Evolutionary conservation across 805 yeast genomes (phyloP).

Genomic region (Myxozyma melibiosi): DNA sequence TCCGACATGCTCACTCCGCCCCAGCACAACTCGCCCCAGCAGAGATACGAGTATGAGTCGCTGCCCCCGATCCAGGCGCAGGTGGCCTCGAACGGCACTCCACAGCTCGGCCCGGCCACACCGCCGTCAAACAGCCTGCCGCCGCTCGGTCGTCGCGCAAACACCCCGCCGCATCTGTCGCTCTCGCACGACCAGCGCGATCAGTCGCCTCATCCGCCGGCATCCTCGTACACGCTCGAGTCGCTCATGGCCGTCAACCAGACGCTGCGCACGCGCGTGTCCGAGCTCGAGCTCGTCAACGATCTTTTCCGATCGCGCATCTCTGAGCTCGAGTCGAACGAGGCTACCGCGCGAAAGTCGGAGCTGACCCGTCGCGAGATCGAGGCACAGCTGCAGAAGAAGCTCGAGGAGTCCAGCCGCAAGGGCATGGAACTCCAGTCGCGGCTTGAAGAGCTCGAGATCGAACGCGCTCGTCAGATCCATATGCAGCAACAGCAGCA

Average conservation of each 20-base stretch:
- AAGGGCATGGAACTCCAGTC: conserved; percentile 27
- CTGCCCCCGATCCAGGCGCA: conserved; percentile 9
- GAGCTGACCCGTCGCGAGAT: conserved; percentile 41
- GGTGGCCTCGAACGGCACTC: conserved; percentile 2
- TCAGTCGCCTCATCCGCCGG: conserved; percentile 5
- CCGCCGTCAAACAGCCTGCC: conserved; percentile 23
- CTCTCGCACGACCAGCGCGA: background rate
- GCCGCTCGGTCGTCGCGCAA: conserved; percentile 6
- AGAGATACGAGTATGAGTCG: background rate
- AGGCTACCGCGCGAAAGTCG: conserved; percentile 41
- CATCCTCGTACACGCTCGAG: conserved; percentile 20
- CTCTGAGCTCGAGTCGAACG: conserved; percentile 66
- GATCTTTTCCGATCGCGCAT: conserved; percentile 84
- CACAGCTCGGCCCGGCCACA: conserved; percentile 23
- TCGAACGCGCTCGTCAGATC: conserved; percentile 20
- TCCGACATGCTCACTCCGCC: conserved; percentile 33
- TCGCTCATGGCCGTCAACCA: conserved; percentile 40
- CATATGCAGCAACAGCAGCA: conserved; percentile 19
- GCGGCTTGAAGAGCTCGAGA: conserved; percentile 28
- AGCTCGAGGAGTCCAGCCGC: conserved; percentile 30
- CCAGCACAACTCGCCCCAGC: conserved; percentile 23
- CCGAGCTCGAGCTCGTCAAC: conserved; percentile 87
- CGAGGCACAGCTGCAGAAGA: conserved; percentile 52
- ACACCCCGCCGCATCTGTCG: conserved; percentile 12
- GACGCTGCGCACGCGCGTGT: conserved; percentile 69